Evolutionary conservation across 2,329 filamentous ascomycete species (phyloP), one percentile per base, ranked within the genome.

Genomic region (Ophiostoma sp.): DNA sequence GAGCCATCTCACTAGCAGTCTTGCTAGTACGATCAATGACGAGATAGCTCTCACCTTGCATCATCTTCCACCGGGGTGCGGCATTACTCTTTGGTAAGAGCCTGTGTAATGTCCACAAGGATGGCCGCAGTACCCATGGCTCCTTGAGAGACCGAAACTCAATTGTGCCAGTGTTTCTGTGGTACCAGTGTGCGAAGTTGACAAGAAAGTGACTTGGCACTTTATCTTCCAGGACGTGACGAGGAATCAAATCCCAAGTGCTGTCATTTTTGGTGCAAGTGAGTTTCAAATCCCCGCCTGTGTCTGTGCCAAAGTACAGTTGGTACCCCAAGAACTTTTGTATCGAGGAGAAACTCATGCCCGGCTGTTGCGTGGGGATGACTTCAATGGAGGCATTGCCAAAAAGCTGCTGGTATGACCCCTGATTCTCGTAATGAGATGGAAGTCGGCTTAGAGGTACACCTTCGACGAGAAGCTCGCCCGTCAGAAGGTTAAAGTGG

Each of bases 401-500:
- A 74, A 88, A 87, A 0, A 88, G 74, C 0, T 74, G 73, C 0
- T 15, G 13, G 72, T 84, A 88, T 0, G 76, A 76, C 0, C 73
- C 8, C 68, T 85, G 78, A 0, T 17, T 8, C 44, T 81, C 78
- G 67, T 85, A 88, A 0, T 80, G 72, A 0, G 13, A 2, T 0
- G 86, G 86, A 0, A 88, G 77, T 1, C 82, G 79, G 4, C 79
- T 75, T 0, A 87, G 73, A 0, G 84, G 85, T 0, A 77, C 60
- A 0, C 86, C 85, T 70, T 87, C 79, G 0, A 88, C 80, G 0
- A 87, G 78, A 0, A 89, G 76, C 33, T 83, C 78, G 0, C 83
- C 85, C 0, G 79, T 83, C 1, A 89, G 72, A 0, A 86, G 67
- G 72, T 86, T 85, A 72, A 83, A 83, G 35, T 83, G 80, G 3